Percentiles rank a stretch among this genome's conserved stretches.
Conservation (phyloP, 2,329 filamentous ascomycete species). For the Claviceps spartinae region DNA sequence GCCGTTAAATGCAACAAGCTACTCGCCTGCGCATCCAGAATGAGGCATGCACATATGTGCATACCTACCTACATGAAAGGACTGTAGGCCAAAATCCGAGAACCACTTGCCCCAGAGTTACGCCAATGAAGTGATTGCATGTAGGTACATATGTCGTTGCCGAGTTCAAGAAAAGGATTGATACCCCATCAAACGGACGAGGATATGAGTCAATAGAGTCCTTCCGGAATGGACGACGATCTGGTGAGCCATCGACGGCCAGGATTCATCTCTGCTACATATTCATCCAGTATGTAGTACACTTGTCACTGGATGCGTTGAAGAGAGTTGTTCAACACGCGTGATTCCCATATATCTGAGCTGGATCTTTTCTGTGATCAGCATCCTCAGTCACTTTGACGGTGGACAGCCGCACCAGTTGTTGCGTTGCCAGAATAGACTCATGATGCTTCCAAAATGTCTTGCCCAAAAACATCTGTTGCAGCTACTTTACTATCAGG, state of each 20-base stretch:
- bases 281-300: background rate
- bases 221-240: too few relatives aligned
- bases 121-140: background rate
- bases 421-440: background rate
- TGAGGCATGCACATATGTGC: background rate
- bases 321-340: background rate
- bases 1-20: too few relatives aligned
- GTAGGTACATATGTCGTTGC: background rate
- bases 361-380: background rate
- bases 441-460: background rate
- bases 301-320: background rate
- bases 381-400: background rate
- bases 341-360: background rate
- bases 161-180: background rate
- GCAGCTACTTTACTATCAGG: background rate
- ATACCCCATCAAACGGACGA: background rate
- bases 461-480: background rate
- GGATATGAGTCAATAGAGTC: background rate
- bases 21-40: background rate
- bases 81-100: background rate
- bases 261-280: background rate
- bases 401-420: background rate
- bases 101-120: background rate
- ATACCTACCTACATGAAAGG: background rate
- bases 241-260: too few relatives aligned